A percentile compares a stretch with the other conserved stretches of the same genome.
Evolutionary conservation across 108 stramenopile species (phyloP).

Genomic region (Halocafeteria seosinensis): DNA sequence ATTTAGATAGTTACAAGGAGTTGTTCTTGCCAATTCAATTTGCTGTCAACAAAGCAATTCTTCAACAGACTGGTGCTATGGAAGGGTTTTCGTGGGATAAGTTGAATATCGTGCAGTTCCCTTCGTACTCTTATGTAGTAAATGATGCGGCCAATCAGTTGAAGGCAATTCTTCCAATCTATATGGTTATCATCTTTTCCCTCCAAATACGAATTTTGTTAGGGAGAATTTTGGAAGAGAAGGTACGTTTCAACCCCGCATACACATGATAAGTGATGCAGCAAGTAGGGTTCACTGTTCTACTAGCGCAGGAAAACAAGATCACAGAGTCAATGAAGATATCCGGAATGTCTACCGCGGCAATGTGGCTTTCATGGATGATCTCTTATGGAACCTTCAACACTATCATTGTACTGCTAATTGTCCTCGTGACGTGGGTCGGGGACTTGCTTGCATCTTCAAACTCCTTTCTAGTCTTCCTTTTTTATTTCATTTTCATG

Average conservation of each 20-base stretch:
- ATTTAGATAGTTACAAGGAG: too few relatives aligned
- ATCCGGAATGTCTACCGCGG: neutral
- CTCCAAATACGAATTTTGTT: neutral
- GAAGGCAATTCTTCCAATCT: neutral
- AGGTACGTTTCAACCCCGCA: neutral
- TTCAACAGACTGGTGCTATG: too few relatives aligned
- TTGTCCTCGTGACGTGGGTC: neutral
- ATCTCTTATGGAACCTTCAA: neutral
- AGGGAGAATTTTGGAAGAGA: neutral
- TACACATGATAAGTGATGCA: neutral
- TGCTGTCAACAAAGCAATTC: too few relatives aligned
- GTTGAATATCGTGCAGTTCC: neutral
- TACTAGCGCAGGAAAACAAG: neutral
- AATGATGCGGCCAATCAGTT: neutral
- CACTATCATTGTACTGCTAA: neutral
- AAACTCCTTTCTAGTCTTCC: neutral
- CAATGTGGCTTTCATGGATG: neutral
- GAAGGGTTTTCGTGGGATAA: neutral
- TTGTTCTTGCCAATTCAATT: too few relatives aligned
- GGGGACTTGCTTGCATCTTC: neutral
- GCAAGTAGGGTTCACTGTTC: neutral
- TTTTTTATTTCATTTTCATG: neutral
- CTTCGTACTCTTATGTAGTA: neutral
- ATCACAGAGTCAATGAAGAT: neutral
- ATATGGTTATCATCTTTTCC: neutral